Conservation (phyloP, 805 yeast genomes). For the Ogataea ramenticola region DNA sequence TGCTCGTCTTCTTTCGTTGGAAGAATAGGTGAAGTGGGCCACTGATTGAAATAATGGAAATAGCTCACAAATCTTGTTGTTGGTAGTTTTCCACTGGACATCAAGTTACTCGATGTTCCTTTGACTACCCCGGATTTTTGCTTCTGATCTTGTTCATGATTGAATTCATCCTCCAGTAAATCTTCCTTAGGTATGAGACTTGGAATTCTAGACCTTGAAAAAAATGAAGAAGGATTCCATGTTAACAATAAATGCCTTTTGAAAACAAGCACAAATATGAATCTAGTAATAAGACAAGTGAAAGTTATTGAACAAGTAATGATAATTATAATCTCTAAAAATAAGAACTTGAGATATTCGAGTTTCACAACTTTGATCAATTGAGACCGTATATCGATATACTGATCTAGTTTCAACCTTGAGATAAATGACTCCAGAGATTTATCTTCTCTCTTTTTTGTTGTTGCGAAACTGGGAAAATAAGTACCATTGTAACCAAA, state of each 20-base stretch:
- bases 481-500: conserved; percentile 15
- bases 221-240: background rate
- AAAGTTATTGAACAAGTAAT: background rate
- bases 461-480: too few species aligned
- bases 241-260: background rate
- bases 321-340: background rate
- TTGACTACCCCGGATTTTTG: too few species aligned
- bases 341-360: background rate
- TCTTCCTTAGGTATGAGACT: too few species aligned
- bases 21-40: background rate
- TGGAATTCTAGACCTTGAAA: too few species aligned
- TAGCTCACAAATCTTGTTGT: background rate
- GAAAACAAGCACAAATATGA: too few species aligned
- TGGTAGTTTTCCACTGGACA: background rate
- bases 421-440: too few species aligned
- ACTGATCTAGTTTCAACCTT: too few species aligned
- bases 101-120: too few species aligned
- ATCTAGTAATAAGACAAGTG: background rate
- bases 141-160: too few species aligned
- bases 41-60: background rate
- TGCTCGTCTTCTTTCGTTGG: background rate
- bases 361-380: too few species aligned
- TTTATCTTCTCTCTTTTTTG: conserved; percentile 4
- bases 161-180: too few species aligned
- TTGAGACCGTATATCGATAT: background rate